phyloP scores from a whole-genome alignment of 2,329 filamentous ascomycete species.

The Clonostachys rosea region DNA sequence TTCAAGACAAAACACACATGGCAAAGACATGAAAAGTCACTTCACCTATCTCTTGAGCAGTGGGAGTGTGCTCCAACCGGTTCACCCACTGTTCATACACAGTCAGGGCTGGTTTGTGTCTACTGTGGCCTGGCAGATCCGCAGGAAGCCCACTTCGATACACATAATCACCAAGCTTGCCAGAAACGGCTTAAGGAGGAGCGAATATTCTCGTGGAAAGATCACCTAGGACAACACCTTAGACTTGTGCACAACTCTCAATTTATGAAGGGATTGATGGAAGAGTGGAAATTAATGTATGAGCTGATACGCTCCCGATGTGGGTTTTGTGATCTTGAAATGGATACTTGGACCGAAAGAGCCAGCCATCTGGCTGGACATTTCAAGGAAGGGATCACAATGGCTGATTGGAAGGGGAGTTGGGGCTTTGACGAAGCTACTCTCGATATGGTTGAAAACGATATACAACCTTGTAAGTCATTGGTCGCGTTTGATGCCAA shows the following conservation, averaged over 20 bases:
- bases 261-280: constrained; percentile 26
- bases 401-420: constrained; percentile 19
- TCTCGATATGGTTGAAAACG: constrained; percentile 29
- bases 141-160: constrained; percentile 11
- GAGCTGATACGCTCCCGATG: constrained; percentile 16
- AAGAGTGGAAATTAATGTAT: constrained; percentile 16
- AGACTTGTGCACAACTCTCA: constrained; percentile 15
- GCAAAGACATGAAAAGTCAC: constrained; percentile 41
- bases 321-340: constrained; percentile 15
- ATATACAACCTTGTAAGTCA: constrained; percentile 30
- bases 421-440: constrained; percentile 17
- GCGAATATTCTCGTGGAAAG: constrained; percentile 22
- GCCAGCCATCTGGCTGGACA: constrained; percentile 17
- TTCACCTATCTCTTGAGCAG: constrained; percentile 34
- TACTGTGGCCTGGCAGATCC: constrained; percentile 15
- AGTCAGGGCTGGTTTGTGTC: constrained; percentile 11
- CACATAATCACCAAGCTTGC: constrained; percentile 11
- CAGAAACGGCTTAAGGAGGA: constrained; percentile 22
- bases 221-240: constrained; percentile 23
- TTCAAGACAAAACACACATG: constrained; percentile 5
- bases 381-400: constrained; percentile 15
- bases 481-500: neutral
- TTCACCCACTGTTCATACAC: constrained; percentile 6
- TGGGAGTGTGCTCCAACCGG: constrained; percentile 40
- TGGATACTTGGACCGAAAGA: constrained; percentile 16